These are phyloP conservation scores for Pestalotiopsis sp. DNA, from an alignment of 2,329 filamentous ascomycete genomes.

Conservation along the genomic window DNA sequence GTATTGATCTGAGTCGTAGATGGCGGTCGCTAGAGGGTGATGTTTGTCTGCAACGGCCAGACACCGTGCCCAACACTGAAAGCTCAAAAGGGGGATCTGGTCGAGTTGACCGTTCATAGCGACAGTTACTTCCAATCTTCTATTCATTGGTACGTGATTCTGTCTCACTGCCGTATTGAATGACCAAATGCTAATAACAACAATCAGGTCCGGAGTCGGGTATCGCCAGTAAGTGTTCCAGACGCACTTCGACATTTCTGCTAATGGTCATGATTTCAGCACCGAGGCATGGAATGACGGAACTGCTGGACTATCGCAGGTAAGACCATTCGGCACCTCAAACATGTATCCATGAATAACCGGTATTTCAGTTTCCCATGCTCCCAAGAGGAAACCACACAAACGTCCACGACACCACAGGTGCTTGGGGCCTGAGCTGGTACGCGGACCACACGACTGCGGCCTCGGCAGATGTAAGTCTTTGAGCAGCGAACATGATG, in stretches of 20 bases:
- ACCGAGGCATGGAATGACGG: constrained; percentile 20
- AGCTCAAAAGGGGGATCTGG: constrained; percentile 20
- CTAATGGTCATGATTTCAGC: background rate
- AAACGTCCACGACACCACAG: constrained; percentile 17
- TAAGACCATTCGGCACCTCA: background rate
- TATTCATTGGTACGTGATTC: constrained; percentile 17
- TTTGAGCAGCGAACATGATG: background rate
- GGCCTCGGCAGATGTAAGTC: constrained; percentile 15
- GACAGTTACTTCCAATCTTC: constrained; percentile 19
- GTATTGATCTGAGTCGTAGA: constrained; percentile 13
- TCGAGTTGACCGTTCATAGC: constrained; percentile 18
- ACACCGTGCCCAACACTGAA: constrained; percentile 18
- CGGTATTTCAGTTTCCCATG: constrained; percentile 13
- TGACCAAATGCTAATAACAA: background rate
- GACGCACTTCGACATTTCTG: background rate
- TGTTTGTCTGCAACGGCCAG: constrained; percentile 20
- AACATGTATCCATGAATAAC: background rate
- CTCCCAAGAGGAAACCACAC: constrained; percentile 18
- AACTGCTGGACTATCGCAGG: constrained; percentile 18
- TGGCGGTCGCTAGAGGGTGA: constrained; percentile 18
- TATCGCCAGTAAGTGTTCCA: background rate
- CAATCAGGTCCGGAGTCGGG: background rate
- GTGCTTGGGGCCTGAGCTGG: constrained; percentile 19
- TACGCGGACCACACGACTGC: constrained; percentile 21
- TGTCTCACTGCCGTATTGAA: background rate